Evolutionary conservation across 2,329 filamentous ascomycete genomes (phyloP), one percentile per base, ranked within the genome.

Genomic region (Tothia fuscella): DNA sequence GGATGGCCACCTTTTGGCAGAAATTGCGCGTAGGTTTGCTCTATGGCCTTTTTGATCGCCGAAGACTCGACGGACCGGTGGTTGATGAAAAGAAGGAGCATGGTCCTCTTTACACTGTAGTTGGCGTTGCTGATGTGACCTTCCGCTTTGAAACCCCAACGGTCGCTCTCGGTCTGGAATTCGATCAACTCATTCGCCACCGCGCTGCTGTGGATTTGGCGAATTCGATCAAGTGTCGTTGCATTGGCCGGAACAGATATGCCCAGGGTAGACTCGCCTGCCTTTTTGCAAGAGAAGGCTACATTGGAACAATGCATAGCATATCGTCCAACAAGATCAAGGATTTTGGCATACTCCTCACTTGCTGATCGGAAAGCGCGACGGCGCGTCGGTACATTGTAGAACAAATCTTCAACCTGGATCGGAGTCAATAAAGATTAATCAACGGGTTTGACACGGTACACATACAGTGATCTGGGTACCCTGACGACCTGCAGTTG

Each of bases 321-420:
- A 62, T 98, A 96, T 32, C 85, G 79, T 12, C 91, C 87, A 6
- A 96, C 82, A 56, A 95, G 78, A 56, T 98, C 91, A 20, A 96
- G 78, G 43, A 98, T 95, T 64, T 96, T 98, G 54, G 93, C 87
- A 65, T 93, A 96, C 58, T 98, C 93, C 55, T 98, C 91, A 28
- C 87, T 84, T 14, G 83, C 67, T 12, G 89, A 96, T 30, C 91
- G 78, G 55, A 98, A 98, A 9, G 93, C 91, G 49, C 79, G 77
- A 26, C 88, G 78, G 19, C 91, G 76, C 6, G 82, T 93, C 0
- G 87, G 88, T 1, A 96, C 77, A 53, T 95, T 98, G 68, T 94
- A 98, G 60, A 98, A 98, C 9, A 98, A 65, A 58, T 98, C 91
- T 56, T 98, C 89, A 13, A 98, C 75, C 72, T 75, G 42, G 5